phyloP scores from a whole-genome alignment of 148 eudicot genomes.

The Pouteria glomerata region DNA sequence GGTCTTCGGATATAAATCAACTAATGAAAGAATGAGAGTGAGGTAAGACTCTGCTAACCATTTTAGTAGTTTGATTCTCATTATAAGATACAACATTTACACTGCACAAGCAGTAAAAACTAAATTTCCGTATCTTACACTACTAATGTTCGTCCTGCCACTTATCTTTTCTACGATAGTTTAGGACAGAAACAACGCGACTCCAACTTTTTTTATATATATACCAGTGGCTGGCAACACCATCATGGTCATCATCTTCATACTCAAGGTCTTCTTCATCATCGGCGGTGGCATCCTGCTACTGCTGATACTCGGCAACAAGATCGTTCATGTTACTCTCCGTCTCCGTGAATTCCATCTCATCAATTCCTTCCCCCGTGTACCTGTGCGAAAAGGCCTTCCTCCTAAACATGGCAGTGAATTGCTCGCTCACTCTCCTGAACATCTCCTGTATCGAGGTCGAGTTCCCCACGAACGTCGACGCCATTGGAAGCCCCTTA shows the following conservation, averaged over 20 bases:
- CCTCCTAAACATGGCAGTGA: slow-evolving; percentile 21
- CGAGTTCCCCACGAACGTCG: slow-evolving; percentile 21
- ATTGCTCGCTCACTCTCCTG: slow-evolving; percentile 21
- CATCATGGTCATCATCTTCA: slow-evolving; percentile 9
- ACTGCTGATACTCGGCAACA: slow-evolving; percentile 24
- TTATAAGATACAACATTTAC: no score
- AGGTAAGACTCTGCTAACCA: no score
- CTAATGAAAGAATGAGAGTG: no score
- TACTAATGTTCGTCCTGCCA: no score
- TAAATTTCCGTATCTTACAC: no score
- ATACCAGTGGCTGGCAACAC: no score
- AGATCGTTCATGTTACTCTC: slow-evolving; percentile 25
- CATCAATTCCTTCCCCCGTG: slow-evolving; percentile 24
- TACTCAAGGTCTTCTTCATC: slow-evolving; percentile 15
- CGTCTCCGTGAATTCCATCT: slow-evolving; percentile 20
- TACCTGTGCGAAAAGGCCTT: slow-evolving; percentile 25
- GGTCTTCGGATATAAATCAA: no score
- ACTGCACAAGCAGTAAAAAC: no score
- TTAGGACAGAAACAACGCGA: no score
- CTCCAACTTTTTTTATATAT: no score
- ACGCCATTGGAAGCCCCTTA: slow-evolving; percentile 19
- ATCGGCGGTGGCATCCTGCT: slow-evolving; percentile 19
- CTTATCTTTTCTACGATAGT: no score
- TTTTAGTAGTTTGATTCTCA: no score
- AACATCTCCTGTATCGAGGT: slow-evolving; percentile 25